phyloP scores from a whole-genome alignment of 1,139 yeast genomes.

The Kazachstania sp. region DNA sequence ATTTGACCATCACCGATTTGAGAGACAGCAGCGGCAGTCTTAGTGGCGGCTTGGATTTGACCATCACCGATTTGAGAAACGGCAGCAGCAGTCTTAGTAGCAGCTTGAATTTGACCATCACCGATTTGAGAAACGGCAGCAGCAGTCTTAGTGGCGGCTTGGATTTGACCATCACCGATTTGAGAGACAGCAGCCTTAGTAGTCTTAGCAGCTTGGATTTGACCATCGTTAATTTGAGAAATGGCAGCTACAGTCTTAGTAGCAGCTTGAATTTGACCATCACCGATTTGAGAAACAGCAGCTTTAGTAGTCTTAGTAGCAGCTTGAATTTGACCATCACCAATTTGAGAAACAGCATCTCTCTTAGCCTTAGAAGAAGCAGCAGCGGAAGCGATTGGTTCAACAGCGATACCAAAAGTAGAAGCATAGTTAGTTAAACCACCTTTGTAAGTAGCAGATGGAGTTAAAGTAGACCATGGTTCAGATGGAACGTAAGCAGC shows the following conservation, averaged over 20 bases:
- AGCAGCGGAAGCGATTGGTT: conserved; percentile 40
- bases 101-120: conserved; percentile 9
- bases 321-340: conserved; percentile 9
- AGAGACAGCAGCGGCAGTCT: conserved; percentile 12
- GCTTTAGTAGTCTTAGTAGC: conserved; percentile 4
- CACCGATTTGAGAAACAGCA: conserved; percentile 38
- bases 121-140: conserved; percentile 15
- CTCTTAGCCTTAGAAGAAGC: conserved; percentile 39
- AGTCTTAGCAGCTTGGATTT: conserved; percentile 32
- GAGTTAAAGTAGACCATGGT: conserved; percentile 69
- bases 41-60: conserved; percentile 11
- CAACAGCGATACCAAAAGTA: conserved; percentile 63
- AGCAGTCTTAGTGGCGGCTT: conserved; percentile 36
- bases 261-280: conserved; percentile 44
- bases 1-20: conserved; percentile 16
- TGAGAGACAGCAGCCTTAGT: conserved; percentile 7
- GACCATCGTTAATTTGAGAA: conserved; percentile 53
- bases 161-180: conserved; percentile 1
- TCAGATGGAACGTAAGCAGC: conserved; percentile 64
- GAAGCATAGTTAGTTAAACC: conserved; percentile 53
- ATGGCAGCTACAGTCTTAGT: conserved; percentile 28
- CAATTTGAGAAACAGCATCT: conserved; percentile 19
- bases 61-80: conserved; percentile 11
- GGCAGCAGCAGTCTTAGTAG: conserved; percentile 8
- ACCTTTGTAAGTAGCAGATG: conserved; percentile 47